Evolutionary conservation across 116 monocot genomes (phyloP).

Genomic region (Trichopus zeylanicus): DNA sequence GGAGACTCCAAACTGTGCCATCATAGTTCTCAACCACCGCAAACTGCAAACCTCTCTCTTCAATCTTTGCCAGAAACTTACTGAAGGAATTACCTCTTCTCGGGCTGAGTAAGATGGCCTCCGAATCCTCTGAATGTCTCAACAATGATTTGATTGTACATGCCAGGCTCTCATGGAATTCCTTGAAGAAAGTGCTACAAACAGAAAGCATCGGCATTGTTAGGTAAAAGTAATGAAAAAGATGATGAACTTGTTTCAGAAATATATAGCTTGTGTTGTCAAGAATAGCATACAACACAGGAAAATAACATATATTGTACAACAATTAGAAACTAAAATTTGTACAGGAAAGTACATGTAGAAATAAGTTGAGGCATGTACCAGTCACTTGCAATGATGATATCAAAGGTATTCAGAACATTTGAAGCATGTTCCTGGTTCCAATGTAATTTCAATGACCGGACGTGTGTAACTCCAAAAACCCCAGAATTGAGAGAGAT

Average conservation of each 20-base stretch:
- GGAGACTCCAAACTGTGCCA: slow-evolving; percentile 46
- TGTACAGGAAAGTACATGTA: slow-evolving; percentile 81
- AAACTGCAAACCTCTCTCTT: slow-evolving; percentile 43
- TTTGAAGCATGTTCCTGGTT: not conserved
- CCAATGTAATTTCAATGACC: slow-evolving; percentile 26
- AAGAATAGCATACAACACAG: not conserved
- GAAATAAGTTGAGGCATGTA: too few species aligned
- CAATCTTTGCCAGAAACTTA: slow-evolving; percentile 52
- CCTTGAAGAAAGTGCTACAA: slow-evolving; percentile 84
- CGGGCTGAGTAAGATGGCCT: slow-evolving; percentile 79
- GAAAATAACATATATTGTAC: not conserved
- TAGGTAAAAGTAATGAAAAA: too few species aligned
- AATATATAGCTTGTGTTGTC: not conserved
- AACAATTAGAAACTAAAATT: not conserved
- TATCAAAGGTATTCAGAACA: slow-evolving; percentile 22
- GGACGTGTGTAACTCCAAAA: slow-evolving; percentile 71
- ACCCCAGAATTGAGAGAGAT: slow-evolving; percentile 42
- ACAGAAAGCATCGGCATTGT: slow-evolving; percentile 18
- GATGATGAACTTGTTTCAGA: too few species aligned
- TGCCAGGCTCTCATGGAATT: slow-evolving; percentile 75
- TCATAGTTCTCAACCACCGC: slow-evolving; percentile 79
- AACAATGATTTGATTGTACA: slow-evolving; percentile 48
- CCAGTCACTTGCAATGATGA: slow-evolving; percentile 96
- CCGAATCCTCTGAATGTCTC: slow-evolving; percentile 48
- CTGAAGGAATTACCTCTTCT: slow-evolving; percentile 84